These are phyloP conservation scores for Verbena officinalis DNA, from an alignment of 257 asterid genomes.

Conservation along the genomic window DNA sequence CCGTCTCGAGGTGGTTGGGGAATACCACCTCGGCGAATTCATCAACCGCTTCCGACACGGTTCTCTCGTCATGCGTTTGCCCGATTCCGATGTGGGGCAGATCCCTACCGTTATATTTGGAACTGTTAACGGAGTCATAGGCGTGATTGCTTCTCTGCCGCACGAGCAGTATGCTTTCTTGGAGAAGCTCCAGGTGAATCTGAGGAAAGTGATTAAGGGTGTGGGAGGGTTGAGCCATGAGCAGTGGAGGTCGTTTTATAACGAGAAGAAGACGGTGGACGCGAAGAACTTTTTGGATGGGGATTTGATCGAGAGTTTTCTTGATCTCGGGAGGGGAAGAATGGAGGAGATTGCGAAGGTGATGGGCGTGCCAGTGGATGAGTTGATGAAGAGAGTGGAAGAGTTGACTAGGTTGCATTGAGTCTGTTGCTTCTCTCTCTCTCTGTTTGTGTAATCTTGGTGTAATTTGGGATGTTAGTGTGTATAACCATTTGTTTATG, in stretches of 20 bases:
- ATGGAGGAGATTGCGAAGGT: conserved; percentile 85
- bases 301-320: conserved; percentile 88
- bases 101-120: conserved; percentile 82
- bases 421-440: neutral
- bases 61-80: conserved; percentile 75
- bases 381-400: conserved; percentile 95
- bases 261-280: conserved; percentile 83
- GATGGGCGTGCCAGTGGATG: conserved; percentile 79
- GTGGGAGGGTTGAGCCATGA: conserved; percentile 97
- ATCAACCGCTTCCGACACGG: conserved; percentile 81
- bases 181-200: conserved; percentile 69
- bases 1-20: conserved; percentile 85
- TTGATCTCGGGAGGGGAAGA: conserved; percentile 71
- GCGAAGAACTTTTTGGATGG: conserved; percentile 92
- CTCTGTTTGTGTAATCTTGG: neutral
- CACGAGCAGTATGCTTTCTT: conserved; percentile 63
- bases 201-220: conserved; percentile 93
- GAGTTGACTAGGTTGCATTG: conserved; percentile 94
- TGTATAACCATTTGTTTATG: neutral
- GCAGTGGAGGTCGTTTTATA: conserved; percentile 97
- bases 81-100: conserved; percentile 80
- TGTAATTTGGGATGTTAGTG: neutral
- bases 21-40: conserved; percentile 83
- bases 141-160: conserved; percentile 80
- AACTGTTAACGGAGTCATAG: conserved; percentile 76